These are phyloP conservation scores for Teunomyces pallodes DNA, from an alignment of 805 yeast species.

Conservation along the genomic window DNA sequence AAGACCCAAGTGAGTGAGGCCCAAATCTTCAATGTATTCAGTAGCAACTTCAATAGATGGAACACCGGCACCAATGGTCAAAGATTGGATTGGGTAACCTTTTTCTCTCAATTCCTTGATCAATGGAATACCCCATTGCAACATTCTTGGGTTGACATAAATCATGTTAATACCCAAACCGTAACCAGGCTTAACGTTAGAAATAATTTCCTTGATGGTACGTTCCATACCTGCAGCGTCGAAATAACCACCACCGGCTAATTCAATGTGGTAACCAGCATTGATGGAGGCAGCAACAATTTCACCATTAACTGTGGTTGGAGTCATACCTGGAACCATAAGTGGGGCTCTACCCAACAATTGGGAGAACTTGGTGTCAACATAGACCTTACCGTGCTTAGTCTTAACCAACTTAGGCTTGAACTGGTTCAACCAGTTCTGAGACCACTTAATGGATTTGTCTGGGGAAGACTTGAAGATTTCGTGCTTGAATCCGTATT, in stretches of 20 bases:
- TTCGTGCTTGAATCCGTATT: conserved; percentile 95
- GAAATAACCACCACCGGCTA: conserved; percentile 99
- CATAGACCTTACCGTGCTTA: conserved; percentile 67
- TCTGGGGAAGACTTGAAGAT: conserved; percentile 65
- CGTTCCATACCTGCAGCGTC: conserved; percentile 62
- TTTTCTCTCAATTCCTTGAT: conserved; percentile 81
- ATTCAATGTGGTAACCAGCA: conserved; percentile 95
- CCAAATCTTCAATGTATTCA: conserved; percentile 90
- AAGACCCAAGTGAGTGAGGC: conserved; percentile 89
- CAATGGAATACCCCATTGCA: conserved; percentile 98
- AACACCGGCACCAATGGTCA: conserved; percentile 99
- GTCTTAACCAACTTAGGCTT: conserved; percentile 84
- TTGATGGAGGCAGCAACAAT: conserved; percentile 92
- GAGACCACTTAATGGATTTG: conserved; percentile 71
- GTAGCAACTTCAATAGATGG: conserved; percentile 97
- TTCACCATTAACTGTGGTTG: conserved; percentile 92
- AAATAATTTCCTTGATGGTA: conserved; percentile 75
- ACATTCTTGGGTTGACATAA: conserved; percentile 95
- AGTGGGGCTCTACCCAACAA: conserved; percentile 92
- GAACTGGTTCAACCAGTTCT: conserved; percentile 87
- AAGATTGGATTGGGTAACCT: conserved; percentile 94
- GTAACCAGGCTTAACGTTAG: conserved; percentile 70
- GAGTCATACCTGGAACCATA: conserved; percentile 99
- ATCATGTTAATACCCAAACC: conserved; percentile 91
- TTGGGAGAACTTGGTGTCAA: conserved; percentile 91